phyloP scores from a whole-genome alignment of 768 basidiomycete genomes.

The Porphyrellus cyaneotinctus region DNA sequence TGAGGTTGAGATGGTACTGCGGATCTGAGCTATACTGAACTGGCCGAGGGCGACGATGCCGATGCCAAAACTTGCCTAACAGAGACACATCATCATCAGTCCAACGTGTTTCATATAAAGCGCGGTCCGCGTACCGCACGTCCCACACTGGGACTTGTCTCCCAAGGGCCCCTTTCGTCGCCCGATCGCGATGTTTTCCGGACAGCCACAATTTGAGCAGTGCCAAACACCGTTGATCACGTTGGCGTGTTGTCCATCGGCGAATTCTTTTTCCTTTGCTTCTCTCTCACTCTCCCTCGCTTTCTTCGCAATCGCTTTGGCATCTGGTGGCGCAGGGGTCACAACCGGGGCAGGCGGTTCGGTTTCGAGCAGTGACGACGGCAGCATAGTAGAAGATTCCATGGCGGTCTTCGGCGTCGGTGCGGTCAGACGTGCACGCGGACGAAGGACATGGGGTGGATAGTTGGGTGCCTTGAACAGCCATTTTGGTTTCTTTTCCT shows the following conservation, averaged over 20 bases:
- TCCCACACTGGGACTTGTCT: slow-evolving; percentile 85
- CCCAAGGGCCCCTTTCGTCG: slow-evolving; percentile 87
- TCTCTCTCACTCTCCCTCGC: slow-evolving; percentile 74
- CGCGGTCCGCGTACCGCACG: slow-evolving; percentile 65
- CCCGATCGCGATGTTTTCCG: slow-evolving; percentile 80
- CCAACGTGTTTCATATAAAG: slow-evolving; percentile 1
- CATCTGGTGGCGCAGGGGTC: slow-evolving; percentile 40
- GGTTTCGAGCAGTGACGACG: slow-evolving; percentile 55
- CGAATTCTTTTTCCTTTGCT: slow-evolving; percentile 80
- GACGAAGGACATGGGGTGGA: slow-evolving; percentile 49
- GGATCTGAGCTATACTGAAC: slow-evolving; percentile 76
- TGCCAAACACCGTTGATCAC: slow-evolving; percentile 87
- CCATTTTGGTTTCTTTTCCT: slow-evolving; percentile 68
- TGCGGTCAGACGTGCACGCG: slow-evolving; percentile 55
- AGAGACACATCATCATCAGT: background rate
- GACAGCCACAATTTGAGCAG: slow-evolving; percentile 92
- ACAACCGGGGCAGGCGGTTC: slow-evolving; percentile 47
- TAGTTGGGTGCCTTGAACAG: slow-evolving; percentile 69
- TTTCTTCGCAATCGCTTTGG: slow-evolving; percentile 51
- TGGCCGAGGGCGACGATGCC: slow-evolving; percentile 76
- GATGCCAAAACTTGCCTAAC: slow-evolving; percentile 85
- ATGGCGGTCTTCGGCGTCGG: slow-evolving; percentile 68
- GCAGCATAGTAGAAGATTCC: slow-evolving; percentile 49
- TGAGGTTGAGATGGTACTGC: slow-evolving; percentile 59
- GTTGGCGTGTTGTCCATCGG: slow-evolving; percentile 78